phyloP scores from a whole-genome alignment of 805 yeast species.

The Priceomyces fermenticarens region DNA sequence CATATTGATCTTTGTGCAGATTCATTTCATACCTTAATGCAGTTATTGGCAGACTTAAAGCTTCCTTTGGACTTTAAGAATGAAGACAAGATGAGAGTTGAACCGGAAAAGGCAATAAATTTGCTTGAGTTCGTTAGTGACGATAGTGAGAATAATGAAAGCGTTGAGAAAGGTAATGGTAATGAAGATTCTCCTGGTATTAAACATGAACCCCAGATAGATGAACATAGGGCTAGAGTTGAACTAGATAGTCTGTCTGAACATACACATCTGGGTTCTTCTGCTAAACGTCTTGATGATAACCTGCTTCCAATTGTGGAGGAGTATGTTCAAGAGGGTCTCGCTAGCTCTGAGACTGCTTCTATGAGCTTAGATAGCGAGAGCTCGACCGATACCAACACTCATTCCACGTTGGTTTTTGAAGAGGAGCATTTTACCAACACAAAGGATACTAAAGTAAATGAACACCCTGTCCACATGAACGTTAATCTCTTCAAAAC shows the following conservation, averaged over 20 bases:
- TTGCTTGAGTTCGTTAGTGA: conserved; percentile 34
- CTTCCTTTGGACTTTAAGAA: conserved; percentile 60
- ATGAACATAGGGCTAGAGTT: conserved; percentile 9
- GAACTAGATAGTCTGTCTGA: not conserved
- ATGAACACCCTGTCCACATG: conserved; percentile 22
- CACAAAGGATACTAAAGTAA: not conserved
- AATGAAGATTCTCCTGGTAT: no score
- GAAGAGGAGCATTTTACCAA: conserved; percentile 25
- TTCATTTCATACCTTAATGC: conserved; percentile 70
- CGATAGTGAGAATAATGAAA: not conserved
- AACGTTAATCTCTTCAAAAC: conserved; percentile 38
- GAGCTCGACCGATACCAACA: conserved; percentile 1
- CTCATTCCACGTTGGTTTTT: conserved; percentile 11
- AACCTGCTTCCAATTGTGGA: conserved; percentile 14
- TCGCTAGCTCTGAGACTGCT: not conserved
- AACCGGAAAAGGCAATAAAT: conserved; percentile 30
- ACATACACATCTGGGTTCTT: no score
- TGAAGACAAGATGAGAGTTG: conserved; percentile 54
- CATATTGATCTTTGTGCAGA: conserved; percentile 74
- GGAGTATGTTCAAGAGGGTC: conserved; percentile 12
- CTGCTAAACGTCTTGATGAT: no score
- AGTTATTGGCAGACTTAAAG: conserved; percentile 67
- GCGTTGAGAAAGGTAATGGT: no score
- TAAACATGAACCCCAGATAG: no score
- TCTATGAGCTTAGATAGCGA: conserved; percentile 1